A percentile compares a stretch with the other conserved stretches of the same genome.
phyloP scores from a whole-genome alignment of 2,329 filamentous ascomycete species.

The Trichophyton schoenleinii region DNA sequence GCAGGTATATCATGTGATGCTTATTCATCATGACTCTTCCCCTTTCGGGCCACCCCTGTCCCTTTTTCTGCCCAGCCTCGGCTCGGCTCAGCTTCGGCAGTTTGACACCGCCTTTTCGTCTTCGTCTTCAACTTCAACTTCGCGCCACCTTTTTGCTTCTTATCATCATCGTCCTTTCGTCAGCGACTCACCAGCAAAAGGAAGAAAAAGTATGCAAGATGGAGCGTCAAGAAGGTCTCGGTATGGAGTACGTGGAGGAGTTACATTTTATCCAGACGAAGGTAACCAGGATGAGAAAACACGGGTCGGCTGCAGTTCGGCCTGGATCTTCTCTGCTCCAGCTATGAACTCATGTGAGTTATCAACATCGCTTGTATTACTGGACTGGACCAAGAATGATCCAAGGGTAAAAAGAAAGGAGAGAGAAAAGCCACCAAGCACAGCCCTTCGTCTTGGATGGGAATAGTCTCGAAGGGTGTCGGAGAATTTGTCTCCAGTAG shows the following conservation, averaged over 20 bases:
- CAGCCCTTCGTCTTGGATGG: background rate
- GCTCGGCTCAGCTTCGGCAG: background rate
- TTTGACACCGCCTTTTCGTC: conserved; percentile 1
- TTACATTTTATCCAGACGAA: too few species aligned
- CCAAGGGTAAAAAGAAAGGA: background rate
- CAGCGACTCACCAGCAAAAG: background rate
- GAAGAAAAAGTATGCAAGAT: background rate
- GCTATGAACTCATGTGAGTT: background rate
- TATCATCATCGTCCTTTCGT: too few species aligned
- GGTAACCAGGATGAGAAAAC: background rate
- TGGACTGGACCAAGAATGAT: background rate
- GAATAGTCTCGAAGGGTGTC: background rate
- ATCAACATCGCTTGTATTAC: background rate
- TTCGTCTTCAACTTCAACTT: background rate
- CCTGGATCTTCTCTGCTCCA: background rate
- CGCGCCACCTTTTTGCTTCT: background rate
- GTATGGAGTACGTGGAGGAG: too few species aligned
- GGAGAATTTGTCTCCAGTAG: background rate
- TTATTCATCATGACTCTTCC: background rate
- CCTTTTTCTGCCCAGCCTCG: background rate
- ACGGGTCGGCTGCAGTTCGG: background rate
- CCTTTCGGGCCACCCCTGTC: background rate
- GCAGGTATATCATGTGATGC: background rate
- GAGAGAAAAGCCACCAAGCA: background rate
- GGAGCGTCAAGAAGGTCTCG: background rate